A percentile compares a stretch with the other conserved stretches of the same genome.
Conservation (phyloP, 805 yeast species). For the Yarrowia yakushimensis region DNA sequence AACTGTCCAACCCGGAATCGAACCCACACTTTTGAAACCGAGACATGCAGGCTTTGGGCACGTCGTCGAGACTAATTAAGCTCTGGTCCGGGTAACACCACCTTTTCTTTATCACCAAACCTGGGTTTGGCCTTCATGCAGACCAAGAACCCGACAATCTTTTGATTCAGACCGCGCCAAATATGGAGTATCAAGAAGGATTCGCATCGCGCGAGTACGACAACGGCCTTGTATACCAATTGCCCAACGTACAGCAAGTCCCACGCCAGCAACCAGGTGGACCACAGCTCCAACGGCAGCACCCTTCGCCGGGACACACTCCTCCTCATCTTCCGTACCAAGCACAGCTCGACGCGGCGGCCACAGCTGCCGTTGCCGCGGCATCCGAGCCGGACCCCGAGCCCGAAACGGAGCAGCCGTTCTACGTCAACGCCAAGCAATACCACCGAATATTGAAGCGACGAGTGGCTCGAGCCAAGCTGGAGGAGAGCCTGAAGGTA, state of each 20-base stretch:
- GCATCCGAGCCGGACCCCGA: slow-evolving; percentile 6
- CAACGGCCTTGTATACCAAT: slow-evolving; percentile 6
- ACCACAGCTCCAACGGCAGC: slow-evolving; percentile 4
- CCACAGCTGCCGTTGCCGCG: neutral
- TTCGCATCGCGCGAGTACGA: slow-evolving; percentile 22
- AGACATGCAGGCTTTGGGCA: neutral
- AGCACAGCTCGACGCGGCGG: neutral
- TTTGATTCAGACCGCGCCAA: neutral
- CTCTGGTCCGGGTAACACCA: slow-evolving; percentile 23
- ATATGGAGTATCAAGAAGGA: slow-evolving; percentile 19
- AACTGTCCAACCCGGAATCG: neutral
- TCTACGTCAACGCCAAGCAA: slow-evolving; percentile 96
- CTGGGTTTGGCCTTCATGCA: slow-evolving; percentile 4
- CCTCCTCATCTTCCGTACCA: neutral
- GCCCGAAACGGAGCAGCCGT: slow-evolving; percentile 69
- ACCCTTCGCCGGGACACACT: slow-evolving; percentile 2
- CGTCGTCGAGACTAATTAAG: neutral
- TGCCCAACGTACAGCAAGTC: slow-evolving; percentile 12
- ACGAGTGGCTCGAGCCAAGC: slow-evolving; percentile 86
- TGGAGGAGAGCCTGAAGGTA: slow-evolving; percentile 82
- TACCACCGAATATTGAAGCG: slow-evolving; percentile 92
- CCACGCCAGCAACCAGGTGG: neutral
- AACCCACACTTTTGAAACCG: neutral
- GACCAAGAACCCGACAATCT: neutral
- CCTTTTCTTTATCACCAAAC: slow-evolving; percentile 23